These are phyloP conservation scores for Suillus placidus DNA, from an alignment of 768 basidiomycete genomes.

Conservation along the genomic window DNA sequence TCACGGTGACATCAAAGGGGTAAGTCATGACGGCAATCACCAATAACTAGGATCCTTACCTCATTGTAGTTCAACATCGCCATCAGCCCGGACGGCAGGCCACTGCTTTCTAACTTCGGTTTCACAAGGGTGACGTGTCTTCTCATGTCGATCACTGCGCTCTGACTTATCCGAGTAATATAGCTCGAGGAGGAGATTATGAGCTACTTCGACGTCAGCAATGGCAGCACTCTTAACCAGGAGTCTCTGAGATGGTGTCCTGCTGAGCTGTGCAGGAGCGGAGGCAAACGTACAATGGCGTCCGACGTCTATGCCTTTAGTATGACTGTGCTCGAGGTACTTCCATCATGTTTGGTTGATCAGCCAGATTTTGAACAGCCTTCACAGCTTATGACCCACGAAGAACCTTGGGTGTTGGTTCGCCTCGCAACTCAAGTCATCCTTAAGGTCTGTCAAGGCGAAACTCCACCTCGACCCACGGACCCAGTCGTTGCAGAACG, in stretches of 20 bases:
- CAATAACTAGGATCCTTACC: neutral
- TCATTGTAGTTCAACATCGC: constrained; percentile 49
- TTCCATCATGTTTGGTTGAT: neutral
- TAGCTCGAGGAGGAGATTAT: constrained; percentile 61
- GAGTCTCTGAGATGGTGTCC: constrained; percentile 51
- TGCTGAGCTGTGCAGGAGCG: constrained; percentile 53
- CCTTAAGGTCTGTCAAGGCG: constrained; percentile 43
- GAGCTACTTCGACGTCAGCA: constrained; percentile 2
- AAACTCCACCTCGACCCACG: constrained; percentile 45
- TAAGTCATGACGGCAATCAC: constrained; percentile 21
- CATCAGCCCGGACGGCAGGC: constrained; percentile 46
- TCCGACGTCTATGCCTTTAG: constrained; percentile 59
- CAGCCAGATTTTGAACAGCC: neutral
- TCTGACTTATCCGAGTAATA: neutral
- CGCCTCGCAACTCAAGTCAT: constrained; percentile 55
- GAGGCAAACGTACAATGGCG: constrained; percentile 47
- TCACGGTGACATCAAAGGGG: constrained; percentile 59
- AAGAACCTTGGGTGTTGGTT: constrained; percentile 52
- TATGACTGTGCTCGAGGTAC: constrained; percentile 62
- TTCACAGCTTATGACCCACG: constrained; percentile 51
- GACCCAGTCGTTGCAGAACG: constrained; percentile 38
- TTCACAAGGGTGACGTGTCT: constrained; percentile 46
- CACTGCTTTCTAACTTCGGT: constrained; percentile 60
- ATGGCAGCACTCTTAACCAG: constrained; percentile 15
- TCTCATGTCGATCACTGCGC: neutral